Evolutionary conservation across 371 early-diverging fungal genomes (phyloP).

Genomic region (Mucor saturninus): DNA sequence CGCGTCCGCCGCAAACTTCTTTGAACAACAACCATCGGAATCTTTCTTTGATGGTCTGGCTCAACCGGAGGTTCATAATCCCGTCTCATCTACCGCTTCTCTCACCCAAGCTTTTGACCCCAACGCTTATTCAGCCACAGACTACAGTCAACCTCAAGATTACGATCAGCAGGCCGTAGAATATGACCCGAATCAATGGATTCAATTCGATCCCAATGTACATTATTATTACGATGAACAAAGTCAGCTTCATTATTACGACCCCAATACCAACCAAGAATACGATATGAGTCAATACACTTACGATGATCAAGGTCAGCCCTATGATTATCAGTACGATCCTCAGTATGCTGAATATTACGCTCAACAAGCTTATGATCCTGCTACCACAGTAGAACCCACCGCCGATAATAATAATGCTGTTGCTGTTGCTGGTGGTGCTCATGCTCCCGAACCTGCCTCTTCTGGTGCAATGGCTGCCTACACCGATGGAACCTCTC

Average conservation of each 20-base stretch:
- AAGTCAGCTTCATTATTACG: conserved; percentile 41
- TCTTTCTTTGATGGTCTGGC: conserved; percentile 18
- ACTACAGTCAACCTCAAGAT: conserved; percentile 1
- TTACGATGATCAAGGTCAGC: conserved; percentile 19
- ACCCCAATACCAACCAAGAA: conserved; percentile 44
- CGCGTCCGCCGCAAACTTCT: conserved; percentile 29
- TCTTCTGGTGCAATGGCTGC: too few relatives aligned
- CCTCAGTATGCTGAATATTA: conserved; percentile 40
- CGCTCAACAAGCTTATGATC: conserved; percentile 26
- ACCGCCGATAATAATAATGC: background rate
- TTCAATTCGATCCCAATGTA: conserved; percentile 39
- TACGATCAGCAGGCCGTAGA: conserved; percentile 9
- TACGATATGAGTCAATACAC: conserved; percentile 37
- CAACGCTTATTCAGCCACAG: conserved; percentile 2
- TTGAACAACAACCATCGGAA: conserved; percentile 19
- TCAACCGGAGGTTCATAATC: conserved; percentile 2
- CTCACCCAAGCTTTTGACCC: conserved; percentile 27
- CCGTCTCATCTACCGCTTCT: background rate
- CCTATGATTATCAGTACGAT: conserved; percentile 29
- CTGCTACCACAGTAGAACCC: background rate
- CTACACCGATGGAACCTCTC: too few relatives aligned
- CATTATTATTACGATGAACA: conserved; percentile 51
- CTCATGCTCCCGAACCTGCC: background rate
- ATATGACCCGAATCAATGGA: conserved; percentile 18
- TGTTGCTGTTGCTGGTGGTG: background rate